A percentile compares a stretch with the other conserved stretches of the same genome.
These are phyloP conservation scores for Diaporthe humulicola DNA, from an alignment of 2,329 filamentous ascomycete genomes.

Conservation along the genomic window DNA sequence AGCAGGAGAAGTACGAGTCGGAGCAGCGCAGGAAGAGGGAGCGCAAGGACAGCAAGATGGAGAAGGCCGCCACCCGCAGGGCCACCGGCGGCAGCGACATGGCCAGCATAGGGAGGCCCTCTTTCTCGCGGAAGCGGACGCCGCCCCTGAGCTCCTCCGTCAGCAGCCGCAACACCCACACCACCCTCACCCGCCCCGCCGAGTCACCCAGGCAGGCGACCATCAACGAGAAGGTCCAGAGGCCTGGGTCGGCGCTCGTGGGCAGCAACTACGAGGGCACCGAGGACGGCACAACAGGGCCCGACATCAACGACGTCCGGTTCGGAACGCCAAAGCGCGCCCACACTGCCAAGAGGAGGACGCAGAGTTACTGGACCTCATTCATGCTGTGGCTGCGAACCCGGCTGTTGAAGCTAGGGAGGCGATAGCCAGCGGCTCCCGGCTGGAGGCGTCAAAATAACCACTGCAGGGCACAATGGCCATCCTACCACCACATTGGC, in stretches of 20 bases:
- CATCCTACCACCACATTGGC: not conserved
- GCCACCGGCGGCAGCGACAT: constrained; percentile 46
- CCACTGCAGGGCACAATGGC: not conserved
- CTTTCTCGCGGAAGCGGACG: constrained; percentile 45
- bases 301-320: constrained; percentile 56
- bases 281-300: constrained; percentile 49
- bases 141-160: constrained; percentile 35
- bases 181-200: constrained; percentile 1
- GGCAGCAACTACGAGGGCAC: constrained; percentile 62
- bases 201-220: constrained; percentile 22
- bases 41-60: constrained; percentile 66
- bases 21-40: constrained; percentile 71
- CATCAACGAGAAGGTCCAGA: constrained; percentile 55
- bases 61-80: constrained; percentile 60
- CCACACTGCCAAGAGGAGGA: constrained; percentile 69
- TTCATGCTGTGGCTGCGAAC: constrained; percentile 76
- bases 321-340: constrained; percentile 59
- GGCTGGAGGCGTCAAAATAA: not conserved
- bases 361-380: constrained; percentile 71
- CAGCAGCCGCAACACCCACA: constrained; percentile 28
- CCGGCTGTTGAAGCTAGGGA: constrained; percentile 60
- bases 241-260: constrained; percentile 51
- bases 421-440: constrained; percentile 39
- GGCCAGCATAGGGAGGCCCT: constrained; percentile 37
- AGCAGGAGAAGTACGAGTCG: constrained; percentile 73